A percentile compares a stretch with the other conserved stretches of the same genome.
Conservation (phyloP, 768 basidiomycete species). For the Tephrocybe sp. region DNA sequence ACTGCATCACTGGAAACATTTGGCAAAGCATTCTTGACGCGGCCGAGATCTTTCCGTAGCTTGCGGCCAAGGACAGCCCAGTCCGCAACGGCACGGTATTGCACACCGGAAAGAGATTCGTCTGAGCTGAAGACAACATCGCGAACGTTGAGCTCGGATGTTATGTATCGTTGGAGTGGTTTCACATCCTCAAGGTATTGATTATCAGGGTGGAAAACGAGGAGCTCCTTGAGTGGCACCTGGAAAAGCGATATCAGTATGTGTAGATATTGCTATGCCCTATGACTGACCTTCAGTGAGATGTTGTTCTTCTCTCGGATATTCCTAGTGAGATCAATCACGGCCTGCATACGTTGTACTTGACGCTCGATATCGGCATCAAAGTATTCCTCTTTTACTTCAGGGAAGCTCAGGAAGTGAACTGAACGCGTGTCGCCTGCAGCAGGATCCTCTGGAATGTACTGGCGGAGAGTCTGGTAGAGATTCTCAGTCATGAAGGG, state of each 20-base stretch:
- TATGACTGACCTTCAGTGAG: conserved; percentile 79
- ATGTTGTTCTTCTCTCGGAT: conserved; percentile 86
- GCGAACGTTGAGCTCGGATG: conserved; percentile 94
- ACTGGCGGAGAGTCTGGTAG: conserved; percentile 87
- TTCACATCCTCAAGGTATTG: conserved; percentile 85
- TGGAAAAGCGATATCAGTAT: conserved; percentile 27
- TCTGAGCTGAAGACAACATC: conserved; percentile 88
- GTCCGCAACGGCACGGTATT: conserved; percentile 91
- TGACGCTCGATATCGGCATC: conserved; percentile 92
- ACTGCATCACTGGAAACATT: conserved; percentile 78
- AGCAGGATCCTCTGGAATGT: conserved; percentile 73
- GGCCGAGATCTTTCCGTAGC: conserved; percentile 86
- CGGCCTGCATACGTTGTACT: conserved; percentile 90
- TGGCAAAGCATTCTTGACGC: conserved; percentile 88
- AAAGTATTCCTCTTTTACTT: conserved; percentile 93
- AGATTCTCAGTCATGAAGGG: conserved; percentile 97
- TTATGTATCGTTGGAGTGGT: conserved; percentile 84
- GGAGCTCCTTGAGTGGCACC: conserved; percentile 90
- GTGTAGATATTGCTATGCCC: background rate
- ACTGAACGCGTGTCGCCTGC: conserved; percentile 85
- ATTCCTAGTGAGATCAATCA: conserved; percentile 89
- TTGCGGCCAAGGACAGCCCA: conserved; percentile 94
- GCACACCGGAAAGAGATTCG: conserved; percentile 82
- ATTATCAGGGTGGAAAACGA: conserved; percentile 89
- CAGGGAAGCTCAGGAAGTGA: conserved; percentile 94